A percentile compares a stretch with the other conserved stretches of the same genome.
Conservation (phyloP, 2,329 filamentous ascomycete genomes). For the Apiospora koreana region DNA sequence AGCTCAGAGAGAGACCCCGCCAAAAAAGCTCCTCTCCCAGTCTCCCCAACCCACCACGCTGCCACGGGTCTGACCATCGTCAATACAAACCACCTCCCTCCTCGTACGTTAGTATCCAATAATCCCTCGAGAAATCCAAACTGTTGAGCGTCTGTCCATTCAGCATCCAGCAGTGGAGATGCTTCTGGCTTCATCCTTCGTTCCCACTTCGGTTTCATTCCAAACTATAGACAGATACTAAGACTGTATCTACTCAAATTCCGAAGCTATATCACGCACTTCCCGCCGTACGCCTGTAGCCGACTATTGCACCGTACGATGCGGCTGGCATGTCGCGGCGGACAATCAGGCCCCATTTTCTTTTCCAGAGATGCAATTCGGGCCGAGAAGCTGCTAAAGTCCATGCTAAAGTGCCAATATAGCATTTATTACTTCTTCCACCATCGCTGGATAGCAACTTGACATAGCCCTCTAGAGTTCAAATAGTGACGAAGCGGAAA, state of each 20-base stretch:
- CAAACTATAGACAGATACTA: not conserved
- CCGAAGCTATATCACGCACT: not conserved
- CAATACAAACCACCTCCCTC: not conserved
- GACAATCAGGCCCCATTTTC: too few species aligned
- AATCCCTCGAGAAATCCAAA: not conserved
- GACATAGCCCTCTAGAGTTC: not conserved
- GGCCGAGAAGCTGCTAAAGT: not conserved
- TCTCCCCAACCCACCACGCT: not conserved
- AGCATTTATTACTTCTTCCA: not conserved
- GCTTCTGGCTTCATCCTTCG: constrained; percentile 5
- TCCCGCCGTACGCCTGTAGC: not conserved
- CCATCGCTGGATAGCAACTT: not conserved
- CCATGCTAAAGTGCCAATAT: not conserved
- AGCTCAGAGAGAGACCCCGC: constrained; percentile 10
- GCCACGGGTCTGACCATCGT: not conserved
- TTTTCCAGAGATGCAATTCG: not conserved
- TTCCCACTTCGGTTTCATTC: constrained; percentile 10
- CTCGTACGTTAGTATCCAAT: constrained; percentile 9
- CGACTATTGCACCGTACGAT: not conserved
- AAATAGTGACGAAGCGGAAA: not conserved
- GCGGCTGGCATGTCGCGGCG: not conserved
- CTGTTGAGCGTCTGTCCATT: not conserved
- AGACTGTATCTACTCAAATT: not conserved
- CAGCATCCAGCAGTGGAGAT: not conserved
- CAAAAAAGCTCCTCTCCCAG: constrained; percentile 11